These are phyloP conservation scores for Pythium monospermum DNA, from an alignment of 352 stramenopile genomes.

Conservation along the genomic window DNA sequence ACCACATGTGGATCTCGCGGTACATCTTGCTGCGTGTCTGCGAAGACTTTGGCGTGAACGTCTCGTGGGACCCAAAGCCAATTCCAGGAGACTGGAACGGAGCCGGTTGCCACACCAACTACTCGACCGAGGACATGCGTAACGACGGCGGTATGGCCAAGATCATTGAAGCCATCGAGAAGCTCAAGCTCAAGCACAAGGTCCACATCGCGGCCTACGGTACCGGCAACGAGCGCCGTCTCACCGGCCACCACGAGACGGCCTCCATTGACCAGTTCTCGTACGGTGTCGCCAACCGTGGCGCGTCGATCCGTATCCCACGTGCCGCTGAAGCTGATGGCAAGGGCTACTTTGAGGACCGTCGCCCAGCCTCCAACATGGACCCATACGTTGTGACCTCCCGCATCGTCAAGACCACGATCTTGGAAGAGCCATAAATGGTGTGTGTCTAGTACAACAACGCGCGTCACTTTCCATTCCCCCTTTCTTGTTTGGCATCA, in stretches of 20 bases:
- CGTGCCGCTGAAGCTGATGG: slow-evolving; percentile 84
- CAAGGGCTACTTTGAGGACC: slow-evolving; percentile 95
- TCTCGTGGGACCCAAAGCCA: slow-evolving; percentile 96
- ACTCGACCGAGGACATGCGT: slow-evolving; percentile 95
- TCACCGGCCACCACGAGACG: slow-evolving; percentile 96
- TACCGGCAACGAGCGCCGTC: slow-evolving; percentile 94
- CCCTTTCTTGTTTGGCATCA: background rate
- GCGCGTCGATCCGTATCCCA: slow-evolving; percentile 92
- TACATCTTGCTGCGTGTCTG: slow-evolving; percentile 97
- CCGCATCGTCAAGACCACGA: slow-evolving; percentile 97
- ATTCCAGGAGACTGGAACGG: slow-evolving; percentile 98
- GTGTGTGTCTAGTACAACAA: no score
- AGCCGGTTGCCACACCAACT: slow-evolving; percentile 95
- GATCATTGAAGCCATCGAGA: slow-evolving; percentile 98
- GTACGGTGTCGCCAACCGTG: slow-evolving; percentile 97
- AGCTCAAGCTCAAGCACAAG: slow-evolving; percentile 95
- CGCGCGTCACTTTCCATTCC: background rate
- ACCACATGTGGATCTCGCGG: slow-evolving; percentile 96
- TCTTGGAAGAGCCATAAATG: slow-evolving; percentile 56
- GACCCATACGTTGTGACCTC: slow-evolving; percentile 97
- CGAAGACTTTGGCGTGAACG: slow-evolving; percentile 97
- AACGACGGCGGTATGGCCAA: slow-evolving; percentile 89
- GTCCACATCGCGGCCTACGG: slow-evolving; percentile 97
- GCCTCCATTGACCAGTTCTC: slow-evolving; percentile 95
- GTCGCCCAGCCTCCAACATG: slow-evolving; percentile 96